These are phyloP conservation scores for Podospora pseudocomata DNA, from an alignment of 495 filamentous ascomycete species.

Conservation along the genomic window DNA sequence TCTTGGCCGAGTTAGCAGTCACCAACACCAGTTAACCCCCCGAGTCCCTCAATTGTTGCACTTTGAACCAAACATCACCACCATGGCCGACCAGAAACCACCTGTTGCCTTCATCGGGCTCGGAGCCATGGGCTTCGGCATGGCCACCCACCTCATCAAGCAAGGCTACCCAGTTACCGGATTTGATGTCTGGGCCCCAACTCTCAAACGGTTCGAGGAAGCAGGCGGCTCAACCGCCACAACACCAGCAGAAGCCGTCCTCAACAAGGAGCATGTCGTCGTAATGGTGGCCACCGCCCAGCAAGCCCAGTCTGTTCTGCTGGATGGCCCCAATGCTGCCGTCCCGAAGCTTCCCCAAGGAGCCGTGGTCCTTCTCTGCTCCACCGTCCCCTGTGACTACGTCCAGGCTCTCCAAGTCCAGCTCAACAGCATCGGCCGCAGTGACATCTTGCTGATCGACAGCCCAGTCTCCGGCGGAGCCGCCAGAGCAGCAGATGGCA, in stretches of 20 bases:
- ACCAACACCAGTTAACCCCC: slow-evolving; percentile 1
- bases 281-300: slow-evolving; percentile 77
- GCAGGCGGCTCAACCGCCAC: slow-evolving; percentile 61
- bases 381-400: slow-evolving; percentile 68
- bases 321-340: slow-evolving; percentile 58
- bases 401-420: slow-evolving; percentile 56
- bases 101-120: slow-evolving; percentile 75
- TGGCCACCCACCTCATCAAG: slow-evolving; percentile 74
- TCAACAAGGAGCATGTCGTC: slow-evolving; percentile 58
- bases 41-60: background rate
- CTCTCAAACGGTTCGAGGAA: slow-evolving; percentile 63
- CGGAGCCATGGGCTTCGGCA: slow-evolving; percentile 85
- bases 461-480: slow-evolving; percentile 76
- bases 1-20: background rate
- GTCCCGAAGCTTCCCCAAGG: slow-evolving; percentile 52
- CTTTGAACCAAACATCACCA: slow-evolving; percentile 1
- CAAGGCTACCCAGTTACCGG: slow-evolving; percentile 65
- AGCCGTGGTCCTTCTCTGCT: slow-evolving; percentile 66
- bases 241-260: slow-evolving; percentile 61
- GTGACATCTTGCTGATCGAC: slow-evolving; percentile 68
- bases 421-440: slow-evolving; percentile 51
- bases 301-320: slow-evolving; percentile 64
- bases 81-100: slow-evolving; percentile 44
- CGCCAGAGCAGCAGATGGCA: slow-evolving; percentile 67
- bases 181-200: slow-evolving; percentile 72